Base-by-base conservation (phyloP, 2,329 filamentous ascomycete species). In the Fusarium euwallaceae region DNA sequence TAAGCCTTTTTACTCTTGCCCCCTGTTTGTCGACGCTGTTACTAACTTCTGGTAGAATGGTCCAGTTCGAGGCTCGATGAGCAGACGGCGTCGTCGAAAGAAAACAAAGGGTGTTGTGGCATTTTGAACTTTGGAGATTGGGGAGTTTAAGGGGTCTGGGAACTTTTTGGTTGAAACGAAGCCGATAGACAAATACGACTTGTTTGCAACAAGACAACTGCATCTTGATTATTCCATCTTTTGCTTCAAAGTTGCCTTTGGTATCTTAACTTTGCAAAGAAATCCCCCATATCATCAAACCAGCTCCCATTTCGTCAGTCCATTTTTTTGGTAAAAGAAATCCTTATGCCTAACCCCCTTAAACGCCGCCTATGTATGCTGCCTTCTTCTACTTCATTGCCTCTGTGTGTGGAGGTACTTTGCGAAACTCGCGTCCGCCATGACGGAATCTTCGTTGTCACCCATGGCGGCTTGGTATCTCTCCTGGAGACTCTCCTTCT, bases 51-150 rank as follows among this genome's bases (percentile, higher is more conserved):
- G 8, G 16, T 67, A 97, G 96, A 81, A 98, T 98, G 95, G 95
- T 98, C 61, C 97, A 99, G 86, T 98, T 99, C 81, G 95, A 99
- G 88, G 97, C 97, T 61, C 91, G 96, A 85, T 98, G 72, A 67
- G 41, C 59, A 43, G 36, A 20, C 32, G 37, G 9, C 32, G 29
- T 51, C n/a, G 16, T 29, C 45, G 48, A 66, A 32, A 74, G 27
- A 61, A 66, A 73, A n/a, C 39, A 60, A 69, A n/a, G 24, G 22
- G 60, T 72, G 69, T 56, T 67, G 65, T 74, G 71, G 68, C 65
- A 65, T 65, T 63, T 73, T 74, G 67, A 67, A 67, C 67, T 78
- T 76, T 67, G 51, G 27, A 59, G 60, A 60, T 67, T n/a, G 64
- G 76, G 77, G 77, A 79, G 76, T 79, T 79, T 79, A 66, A 17